Evolutionary conservation across 768 basidiomycete genomes (phyloP), one percentile per base, ranked within the genome.

Genomic region (Tremella fuciformis): DNA sequence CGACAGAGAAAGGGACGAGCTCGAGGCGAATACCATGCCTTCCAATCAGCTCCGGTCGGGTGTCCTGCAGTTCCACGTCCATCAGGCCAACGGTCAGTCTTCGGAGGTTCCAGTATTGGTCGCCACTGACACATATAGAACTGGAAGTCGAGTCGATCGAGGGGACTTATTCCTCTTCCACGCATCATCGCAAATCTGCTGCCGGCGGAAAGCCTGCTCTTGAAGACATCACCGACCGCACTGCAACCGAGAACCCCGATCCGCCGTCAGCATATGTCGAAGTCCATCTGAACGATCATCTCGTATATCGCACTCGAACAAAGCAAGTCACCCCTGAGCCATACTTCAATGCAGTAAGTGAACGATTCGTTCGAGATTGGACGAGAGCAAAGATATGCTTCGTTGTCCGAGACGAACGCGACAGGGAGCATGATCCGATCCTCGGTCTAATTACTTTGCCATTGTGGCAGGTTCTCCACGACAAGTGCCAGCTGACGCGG

Each of bases 311-410:
- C 2, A 76, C 76, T 1, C 34, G 77, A 26, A 75, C 77, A 11
- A 78, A 78, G 53, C 70, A 76, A 54, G 64, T 74, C 44, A 71
- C 72, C 0, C 70, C 73, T 1, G 19, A 70, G 7, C 77, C 77
- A 1, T 78, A 77, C 57, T 72, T 70, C 59, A 78, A 78, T 42
- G 77, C 77, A 0, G 60, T 70, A 2, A 65, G 67, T 25, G 77
- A 78, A 54, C 41, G 77, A 48, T 78, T 78, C 55, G 62, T 78
- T 19, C 46, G 73, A 24, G 76, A 78, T 63, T 77, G 74, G 74
- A 70, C 63, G 18, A 61, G 62, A 48, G 72, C 72, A 9, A 67
- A 66, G 19, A 48, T 78, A 44, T 59, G 64, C 0, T 64, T 78
- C 51, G 77, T 77, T 0, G 69, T 77, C 9, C 34, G 76, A 19